A percentile compares a stretch with the other conserved stretches of the same genome.
Conservation (phyloP, 2,329 filamentous ascomycete species). For the Xylariaceae sp. region DNA sequence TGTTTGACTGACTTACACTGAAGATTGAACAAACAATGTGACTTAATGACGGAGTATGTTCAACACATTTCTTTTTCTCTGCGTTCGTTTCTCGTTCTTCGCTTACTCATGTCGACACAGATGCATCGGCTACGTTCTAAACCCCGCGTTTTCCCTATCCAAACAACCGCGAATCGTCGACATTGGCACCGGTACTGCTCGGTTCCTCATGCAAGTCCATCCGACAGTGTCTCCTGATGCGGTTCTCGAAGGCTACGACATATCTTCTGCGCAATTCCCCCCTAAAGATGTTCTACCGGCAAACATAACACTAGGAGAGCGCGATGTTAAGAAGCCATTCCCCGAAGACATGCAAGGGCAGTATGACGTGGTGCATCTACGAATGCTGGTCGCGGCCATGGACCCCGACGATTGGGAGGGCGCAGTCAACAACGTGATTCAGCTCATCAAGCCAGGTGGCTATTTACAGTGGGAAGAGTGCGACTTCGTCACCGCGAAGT, state of each 20-base stretch:
- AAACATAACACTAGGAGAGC: background rate
- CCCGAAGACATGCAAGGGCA: slow-evolving; percentile 12
- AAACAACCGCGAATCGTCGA: slow-evolving; percentile 9
- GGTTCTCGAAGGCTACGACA: slow-evolving; percentile 13
- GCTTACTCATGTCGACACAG: background rate
- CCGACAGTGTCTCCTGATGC: slow-evolving; percentile 6
- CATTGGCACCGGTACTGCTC: slow-evolving; percentile 15
- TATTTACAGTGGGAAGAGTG: slow-evolving; percentile 18
- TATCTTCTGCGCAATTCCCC: slow-evolving; percentile 12
- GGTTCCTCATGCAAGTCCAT: slow-evolving; percentile 8
- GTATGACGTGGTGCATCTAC: slow-evolving; percentile 16
- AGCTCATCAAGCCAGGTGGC: slow-evolving; percentile 14
- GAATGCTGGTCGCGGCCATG: slow-evolving; percentile 16
- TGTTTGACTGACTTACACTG: background rate
- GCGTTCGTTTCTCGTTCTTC: background rate
- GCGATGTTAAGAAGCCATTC: slow-evolving; percentile 14
- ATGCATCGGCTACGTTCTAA: slow-evolving; percentile 15
- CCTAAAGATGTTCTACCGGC: background rate
- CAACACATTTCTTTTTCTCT: background rate
- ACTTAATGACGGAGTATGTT: background rate
- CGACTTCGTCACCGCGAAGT: slow-evolving; percentile 4
- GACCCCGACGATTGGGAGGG: slow-evolving; percentile 11
- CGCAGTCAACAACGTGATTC: slow-evolving; percentile 7
- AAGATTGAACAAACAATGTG: background rate
- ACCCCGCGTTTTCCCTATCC: slow-evolving; percentile 11